Percentiles rank a stretch among this genome's conserved stretches.
phyloP scores from a whole-genome alignment of 148 eudicot genomes.

The Rheum nobile region DNA sequence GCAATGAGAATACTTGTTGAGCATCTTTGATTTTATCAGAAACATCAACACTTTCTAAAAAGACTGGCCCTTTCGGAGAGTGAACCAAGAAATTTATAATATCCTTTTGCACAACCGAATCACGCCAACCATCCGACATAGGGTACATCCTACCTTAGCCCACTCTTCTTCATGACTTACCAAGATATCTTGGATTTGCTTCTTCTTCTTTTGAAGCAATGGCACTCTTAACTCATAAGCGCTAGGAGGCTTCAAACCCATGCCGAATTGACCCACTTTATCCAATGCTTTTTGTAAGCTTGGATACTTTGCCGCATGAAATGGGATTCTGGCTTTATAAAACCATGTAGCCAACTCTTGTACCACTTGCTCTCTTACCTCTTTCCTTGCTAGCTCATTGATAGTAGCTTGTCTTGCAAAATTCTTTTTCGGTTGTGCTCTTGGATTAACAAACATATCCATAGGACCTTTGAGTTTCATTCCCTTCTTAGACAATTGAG shows the following conservation, averaged over 20 bases:
- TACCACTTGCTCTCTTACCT: slow-evolving; percentile 1
- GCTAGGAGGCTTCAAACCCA: slow-evolving; percentile 5
- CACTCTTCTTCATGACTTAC: no score
- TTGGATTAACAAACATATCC: neutral
- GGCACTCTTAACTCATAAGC: slow-evolving; percentile 7
- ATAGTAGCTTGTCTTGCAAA: neutral
- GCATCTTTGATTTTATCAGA: neutral
- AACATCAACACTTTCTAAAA: neutral
- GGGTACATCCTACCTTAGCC: no score
- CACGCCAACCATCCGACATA: no score
- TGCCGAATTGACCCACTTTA: slow-evolving; percentile 5
- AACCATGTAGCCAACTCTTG: slow-evolving; percentile 5
- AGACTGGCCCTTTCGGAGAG: neutral
- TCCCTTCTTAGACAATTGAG: neutral
- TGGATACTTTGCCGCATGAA: neutral
- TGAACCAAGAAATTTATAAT: neutral
- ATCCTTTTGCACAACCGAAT: no score
- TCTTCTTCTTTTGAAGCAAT: neutral
- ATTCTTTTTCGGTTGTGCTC: neutral
- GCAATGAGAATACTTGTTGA: neutral
- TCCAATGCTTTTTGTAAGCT: neutral
- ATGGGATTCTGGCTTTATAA: slow-evolving; percentile 8
- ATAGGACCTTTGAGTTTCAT: neutral
- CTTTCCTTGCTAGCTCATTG: no score
- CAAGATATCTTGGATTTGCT: no score